phyloP scores from a whole-genome alignment of 306 rosid genomes.

The Fragaria vesca region DNA sequence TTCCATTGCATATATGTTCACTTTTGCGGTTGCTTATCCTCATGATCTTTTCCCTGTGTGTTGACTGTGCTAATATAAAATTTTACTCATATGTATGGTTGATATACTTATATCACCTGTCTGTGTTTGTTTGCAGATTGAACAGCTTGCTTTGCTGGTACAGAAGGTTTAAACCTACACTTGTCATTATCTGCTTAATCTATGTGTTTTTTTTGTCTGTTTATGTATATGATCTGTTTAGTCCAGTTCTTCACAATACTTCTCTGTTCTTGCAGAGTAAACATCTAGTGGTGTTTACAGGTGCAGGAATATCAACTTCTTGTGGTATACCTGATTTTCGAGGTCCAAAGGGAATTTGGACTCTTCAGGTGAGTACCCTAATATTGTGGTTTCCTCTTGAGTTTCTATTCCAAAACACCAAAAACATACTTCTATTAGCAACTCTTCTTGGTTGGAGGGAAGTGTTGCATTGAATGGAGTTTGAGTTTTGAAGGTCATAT shows the following conservation, averaged over 20 bases:
- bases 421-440: neutral
- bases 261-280: slow-evolving; percentile 73
- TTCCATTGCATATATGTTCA: neutral
- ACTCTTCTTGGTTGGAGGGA: neutral
- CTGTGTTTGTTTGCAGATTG: slow-evolving; percentile 55
- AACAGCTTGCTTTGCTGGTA: slow-evolving; percentile 63
- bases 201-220: slow-evolving; percentile 4
- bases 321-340: slow-evolving; percentile 99
- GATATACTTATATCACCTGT: slow-evolving; percentile 26
- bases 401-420: neutral
- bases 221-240: slow-evolving; percentile 19
- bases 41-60: neutral
- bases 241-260: slow-evolving; percentile 19
- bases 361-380: slow-evolving; percentile 69
- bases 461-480: neutral
- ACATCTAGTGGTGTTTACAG: slow-evolving; percentile 98
- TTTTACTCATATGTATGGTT: neutral
- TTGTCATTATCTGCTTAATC: slow-evolving; percentile 23
- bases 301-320: slow-evolving; percentile 97
- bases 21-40: neutral
- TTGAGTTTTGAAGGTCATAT: slow-evolving; percentile 4
- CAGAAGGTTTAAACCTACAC: slow-evolving; percentile 54
- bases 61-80: neutral
- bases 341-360: slow-evolving; percentile 99
- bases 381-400: slow-evolving; percentile 7